Conservation (phyloP, 2,329 filamentous ascomycete genomes). For the Exophiala alcalophila region DNA sequence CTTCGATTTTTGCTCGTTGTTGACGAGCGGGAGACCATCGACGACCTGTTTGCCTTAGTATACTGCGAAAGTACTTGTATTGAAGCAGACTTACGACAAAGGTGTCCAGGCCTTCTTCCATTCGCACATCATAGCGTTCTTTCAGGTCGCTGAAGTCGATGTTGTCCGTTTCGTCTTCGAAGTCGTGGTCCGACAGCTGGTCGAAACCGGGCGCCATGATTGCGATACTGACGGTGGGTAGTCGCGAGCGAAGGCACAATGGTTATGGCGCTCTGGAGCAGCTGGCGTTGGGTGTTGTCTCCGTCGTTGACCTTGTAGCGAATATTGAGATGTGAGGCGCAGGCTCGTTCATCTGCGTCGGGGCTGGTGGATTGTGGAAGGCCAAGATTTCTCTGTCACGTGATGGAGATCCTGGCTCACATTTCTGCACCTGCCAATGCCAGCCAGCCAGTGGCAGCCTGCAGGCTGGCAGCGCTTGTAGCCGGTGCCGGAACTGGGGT, state of each 20-base stretch:
- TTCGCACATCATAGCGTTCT: constrained; percentile 91
- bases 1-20: constrained; percentile 86
- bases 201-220: constrained; percentile 94
- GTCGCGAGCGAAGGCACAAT: background rate
- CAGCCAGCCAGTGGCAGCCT: too few relatives aligned
- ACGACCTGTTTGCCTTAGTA: constrained; percentile 56
- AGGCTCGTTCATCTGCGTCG: background rate
- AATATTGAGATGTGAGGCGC: constrained; percentile 2
- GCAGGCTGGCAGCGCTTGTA: too few relatives aligned
- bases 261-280: too few relatives aligned
- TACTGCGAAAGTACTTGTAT: background rate
- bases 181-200: constrained; percentile 84
- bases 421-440: too few relatives aligned
- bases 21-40: constrained; percentile 87
- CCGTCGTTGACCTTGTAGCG: too few relatives aligned
- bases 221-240: constrained; percentile 32
- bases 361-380: constrained; percentile 9
- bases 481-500: too few relatives aligned
- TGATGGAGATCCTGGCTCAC: too few relatives aligned
- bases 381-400: constrained; percentile 6
- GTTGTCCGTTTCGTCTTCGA: constrained; percentile 86
- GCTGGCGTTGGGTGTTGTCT: too few relatives aligned
- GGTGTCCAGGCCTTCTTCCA: constrained; percentile 92
- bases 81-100: constrained; percentile 59
- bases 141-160: constrained; percentile 90